These are phyloP conservation scores for Penicillium hesseltinei DNA, from an alignment of 2,329 filamentous ascomycete species.

Conservation along the genomic window DNA sequence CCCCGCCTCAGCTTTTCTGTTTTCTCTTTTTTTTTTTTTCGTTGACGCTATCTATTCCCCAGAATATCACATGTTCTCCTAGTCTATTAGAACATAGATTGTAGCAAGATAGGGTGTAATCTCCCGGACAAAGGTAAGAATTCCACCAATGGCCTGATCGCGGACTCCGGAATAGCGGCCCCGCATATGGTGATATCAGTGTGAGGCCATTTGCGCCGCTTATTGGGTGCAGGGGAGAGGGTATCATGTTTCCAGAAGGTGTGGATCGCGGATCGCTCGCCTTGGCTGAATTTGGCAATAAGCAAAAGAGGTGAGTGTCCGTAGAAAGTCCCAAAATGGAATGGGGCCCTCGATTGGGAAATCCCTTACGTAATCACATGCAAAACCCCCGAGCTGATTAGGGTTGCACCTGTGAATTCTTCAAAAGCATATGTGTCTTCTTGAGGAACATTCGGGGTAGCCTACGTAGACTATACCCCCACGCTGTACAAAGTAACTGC, in stretches of 20 bases:
- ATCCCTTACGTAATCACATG: conserved; percentile 10
- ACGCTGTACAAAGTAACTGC: neutral
- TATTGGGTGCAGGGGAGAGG: conserved; percentile 14
- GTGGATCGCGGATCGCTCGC: conserved; percentile 27
- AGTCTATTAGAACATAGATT: neutral
- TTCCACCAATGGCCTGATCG: conserved; percentile 9
- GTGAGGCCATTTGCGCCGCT: conserved; percentile 8
- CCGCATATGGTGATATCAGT: conserved; percentile 27
- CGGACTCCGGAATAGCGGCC: conserved; percentile 15
- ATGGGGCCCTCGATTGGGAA: neutral
- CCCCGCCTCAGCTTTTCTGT: neutral
- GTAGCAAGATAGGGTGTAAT: conserved; percentile 4
- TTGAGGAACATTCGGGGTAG: neutral
- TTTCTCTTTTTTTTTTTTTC: neutral
- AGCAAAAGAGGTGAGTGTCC: neutral
- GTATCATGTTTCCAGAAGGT: conserved; percentile 26
- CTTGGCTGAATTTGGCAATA: conserved; percentile 16
- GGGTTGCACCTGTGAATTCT: conserved; percentile 6
- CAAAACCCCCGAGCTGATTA: neutral
- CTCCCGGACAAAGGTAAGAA: neutral
- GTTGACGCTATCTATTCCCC: neutral
- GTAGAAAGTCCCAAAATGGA: neutral
- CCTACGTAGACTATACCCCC: neutral
- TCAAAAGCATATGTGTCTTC: neutral
- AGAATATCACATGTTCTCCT: conserved; percentile 9